Evolutionary conservation across 352 stramenopile genomes (phyloP).

Genomic region (Phytophthora multivora): DNA sequence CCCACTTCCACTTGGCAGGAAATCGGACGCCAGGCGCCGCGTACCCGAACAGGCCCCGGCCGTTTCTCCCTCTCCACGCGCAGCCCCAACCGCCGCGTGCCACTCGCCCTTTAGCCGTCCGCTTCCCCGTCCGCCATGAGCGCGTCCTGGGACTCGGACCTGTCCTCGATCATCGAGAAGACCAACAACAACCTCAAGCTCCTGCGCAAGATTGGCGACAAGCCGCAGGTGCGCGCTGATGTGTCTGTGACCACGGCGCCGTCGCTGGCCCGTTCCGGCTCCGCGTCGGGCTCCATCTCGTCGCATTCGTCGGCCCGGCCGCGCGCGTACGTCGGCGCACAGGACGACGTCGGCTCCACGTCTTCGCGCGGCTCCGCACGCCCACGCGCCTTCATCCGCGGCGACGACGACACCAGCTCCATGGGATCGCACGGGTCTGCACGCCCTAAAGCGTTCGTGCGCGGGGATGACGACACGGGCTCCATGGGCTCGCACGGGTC

Average conservation of each 20-base stretch:
- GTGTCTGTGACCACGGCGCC: slow-evolving; percentile 40
- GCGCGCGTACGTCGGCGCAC: slow-evolving; percentile 30
- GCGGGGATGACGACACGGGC: slow-evolving; percentile 32
- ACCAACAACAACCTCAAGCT: slow-evolving; percentile 89
- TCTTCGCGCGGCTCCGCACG: slow-evolving; percentile 31
- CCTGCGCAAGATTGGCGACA: slow-evolving; percentile 79
- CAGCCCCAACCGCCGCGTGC: neutral
- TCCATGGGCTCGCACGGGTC: slow-evolving; percentile 37
- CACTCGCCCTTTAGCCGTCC: slow-evolving; percentile 7
- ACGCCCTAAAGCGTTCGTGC: slow-evolving; percentile 23
- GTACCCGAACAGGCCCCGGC: neutral
- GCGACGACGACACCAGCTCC: slow-evolving; percentile 40
- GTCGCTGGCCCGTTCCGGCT: slow-evolving; percentile 7
- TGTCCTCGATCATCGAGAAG: slow-evolving; percentile 89
- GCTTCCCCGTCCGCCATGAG: slow-evolving; percentile 45
- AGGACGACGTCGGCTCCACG: slow-evolving; percentile 36
- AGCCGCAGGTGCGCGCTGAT: slow-evolving; percentile 55
- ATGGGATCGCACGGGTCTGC: slow-evolving; percentile 31
- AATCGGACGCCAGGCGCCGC: neutral
- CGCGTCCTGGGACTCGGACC: slow-evolving; percentile 81
- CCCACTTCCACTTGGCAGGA: slow-evolving; percentile 14
- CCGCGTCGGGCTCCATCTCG: slow-evolving; percentile 19
- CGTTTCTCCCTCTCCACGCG: slow-evolving; percentile 9
- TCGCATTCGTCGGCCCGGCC: slow-evolving; percentile 24
- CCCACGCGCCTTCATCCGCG: slow-evolving; percentile 31